These are phyloP conservation scores for Oryza punctata DNA, from an alignment of 176 grass and related monocot genomes.

Conservation along the genomic window DNA sequence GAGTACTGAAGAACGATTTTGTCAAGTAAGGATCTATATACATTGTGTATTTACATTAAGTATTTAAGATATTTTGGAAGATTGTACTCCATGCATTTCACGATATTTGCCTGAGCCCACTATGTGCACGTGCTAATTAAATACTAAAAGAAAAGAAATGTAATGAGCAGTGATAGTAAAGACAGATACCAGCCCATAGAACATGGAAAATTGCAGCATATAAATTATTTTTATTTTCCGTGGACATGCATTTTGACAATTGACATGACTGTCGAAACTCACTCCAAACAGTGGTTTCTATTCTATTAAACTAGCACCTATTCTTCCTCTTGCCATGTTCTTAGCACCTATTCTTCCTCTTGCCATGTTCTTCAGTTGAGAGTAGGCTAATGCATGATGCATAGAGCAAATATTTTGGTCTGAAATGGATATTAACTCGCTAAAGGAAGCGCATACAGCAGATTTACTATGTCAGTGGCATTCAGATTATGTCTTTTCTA, in stretches of 20 bases:
- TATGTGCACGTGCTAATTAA: background rate
- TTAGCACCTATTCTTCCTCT: background rate
- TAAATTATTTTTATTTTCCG: background rate
- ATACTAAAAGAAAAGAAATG: background rate
- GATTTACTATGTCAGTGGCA: background rate
- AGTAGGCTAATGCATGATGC: background rate
- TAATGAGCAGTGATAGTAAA: background rate
- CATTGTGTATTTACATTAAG: background rate
- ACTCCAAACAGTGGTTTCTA: background rate
- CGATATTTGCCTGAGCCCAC: background rate
- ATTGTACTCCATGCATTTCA: background rate
- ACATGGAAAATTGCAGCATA: background rate
- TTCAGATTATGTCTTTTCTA: background rate
- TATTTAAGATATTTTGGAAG: background rate
- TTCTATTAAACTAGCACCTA: background rate
- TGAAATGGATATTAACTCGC: background rate
- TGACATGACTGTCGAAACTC: background rate
- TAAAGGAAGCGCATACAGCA: background rate
- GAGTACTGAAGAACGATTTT: slow-evolving; percentile 97
- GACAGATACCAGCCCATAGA: background rate
- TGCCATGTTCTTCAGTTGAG: background rate
- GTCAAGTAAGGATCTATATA: slow-evolving; percentile 66
- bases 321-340: background rate
- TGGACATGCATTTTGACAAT: background rate
- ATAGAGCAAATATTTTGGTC: slow-evolving; percentile 9